Conservation (phyloP, 1,139 yeast genomes). For the Suhomyces anneliseae region DNA sequence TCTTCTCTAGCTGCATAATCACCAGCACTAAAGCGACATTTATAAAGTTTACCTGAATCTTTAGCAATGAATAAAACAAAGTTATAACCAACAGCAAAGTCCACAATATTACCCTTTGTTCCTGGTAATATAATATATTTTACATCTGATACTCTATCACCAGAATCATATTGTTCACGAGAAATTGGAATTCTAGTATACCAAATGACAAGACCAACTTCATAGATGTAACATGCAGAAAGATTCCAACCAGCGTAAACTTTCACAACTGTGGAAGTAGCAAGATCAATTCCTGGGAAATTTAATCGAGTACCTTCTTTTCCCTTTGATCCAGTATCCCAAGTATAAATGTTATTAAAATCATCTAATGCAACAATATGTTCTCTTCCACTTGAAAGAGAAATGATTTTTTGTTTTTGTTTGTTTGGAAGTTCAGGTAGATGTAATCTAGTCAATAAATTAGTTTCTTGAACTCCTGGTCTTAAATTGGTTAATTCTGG, state of each 20-base stretch:
- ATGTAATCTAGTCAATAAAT: constrained; percentile 28
- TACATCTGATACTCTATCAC: constrained; percentile 27
- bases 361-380: constrained; percentile 65
- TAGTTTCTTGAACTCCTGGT: constrained; percentile 25
- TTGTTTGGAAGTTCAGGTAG: constrained; percentile 20
- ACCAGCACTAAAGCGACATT: constrained; percentile 34
- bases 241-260: constrained; percentile 72
- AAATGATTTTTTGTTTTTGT: constrained; percentile 33
- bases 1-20: constrained; percentile 10
- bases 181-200: constrained; percentile 40
- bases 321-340: constrained; percentile 56
- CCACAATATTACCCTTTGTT: constrained; percentile 45
- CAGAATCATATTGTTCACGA: constrained; percentile 20
- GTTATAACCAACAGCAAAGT: constrained; percentile 57
- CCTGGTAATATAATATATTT: constrained; percentile 42
- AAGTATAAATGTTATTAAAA: constrained; percentile 53
- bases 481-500: constrained; percentile 4
- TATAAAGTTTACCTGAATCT: constrained; percentile 43
- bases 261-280: constrained; percentile 31
- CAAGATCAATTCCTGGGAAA: constrained; percentile 30
- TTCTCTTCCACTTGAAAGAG: constrained; percentile 64
- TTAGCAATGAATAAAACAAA: constrained; percentile 51
- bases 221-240: constrained; percentile 51
- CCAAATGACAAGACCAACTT: constrained; percentile 65
- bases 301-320: constrained; percentile 48